Evolutionary conservation across 2,329 filamentous ascomycete species (phyloP), one percentile per base, ranked within the genome.

Genomic region (Xylaria sp.): DNA sequence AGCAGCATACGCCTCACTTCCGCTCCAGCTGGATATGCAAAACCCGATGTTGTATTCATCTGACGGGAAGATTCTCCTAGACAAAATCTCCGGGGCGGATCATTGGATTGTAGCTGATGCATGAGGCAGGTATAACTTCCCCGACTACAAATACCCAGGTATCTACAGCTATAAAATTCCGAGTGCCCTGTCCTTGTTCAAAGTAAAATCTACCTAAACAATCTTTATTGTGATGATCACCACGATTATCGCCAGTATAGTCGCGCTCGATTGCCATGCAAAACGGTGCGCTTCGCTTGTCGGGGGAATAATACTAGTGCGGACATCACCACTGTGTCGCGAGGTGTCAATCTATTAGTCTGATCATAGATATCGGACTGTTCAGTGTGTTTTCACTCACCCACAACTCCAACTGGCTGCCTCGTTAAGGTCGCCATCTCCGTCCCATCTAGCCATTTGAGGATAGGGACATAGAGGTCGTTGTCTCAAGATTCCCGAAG

Each of bases 391-490:
- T 42, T 25, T 4, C 25, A 72, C 72, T 69, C 35, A 74, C 72
- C 67, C 67, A 54, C 78, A 79, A 14, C 58, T 72, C 74, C 78
- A 80, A 55, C 71, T 76, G 14, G 62, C 57, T 9, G 76, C 72
- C 9, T 71, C 57, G 38, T 75, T 69, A 8, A 72, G 63, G 62
- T 79, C 74, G 1, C 76, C 77, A 3, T 19, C 42, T 6, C 75
- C 74, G 19, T 74, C 69, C 70, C 76, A 80, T 71, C n/a, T 73
- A 65, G 76, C 71, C 54, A 74, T 71, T 53, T 70, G 63, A 9
- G 77, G 76, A 55, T 77, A 79, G 21, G 76, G 73, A 68, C 84
- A 86, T 54, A 85, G 69, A 4, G 78, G 78, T 37, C 83, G 75
- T 66, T 79, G 78, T 50, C 79, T 79, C 47, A 78, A 65, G 0